Evolutionary conservation across 2,329 filamentous ascomycete species (phyloP), one percentile per base, ranked within the genome.

Genomic region (Dactylonectria estremocensis): DNA sequence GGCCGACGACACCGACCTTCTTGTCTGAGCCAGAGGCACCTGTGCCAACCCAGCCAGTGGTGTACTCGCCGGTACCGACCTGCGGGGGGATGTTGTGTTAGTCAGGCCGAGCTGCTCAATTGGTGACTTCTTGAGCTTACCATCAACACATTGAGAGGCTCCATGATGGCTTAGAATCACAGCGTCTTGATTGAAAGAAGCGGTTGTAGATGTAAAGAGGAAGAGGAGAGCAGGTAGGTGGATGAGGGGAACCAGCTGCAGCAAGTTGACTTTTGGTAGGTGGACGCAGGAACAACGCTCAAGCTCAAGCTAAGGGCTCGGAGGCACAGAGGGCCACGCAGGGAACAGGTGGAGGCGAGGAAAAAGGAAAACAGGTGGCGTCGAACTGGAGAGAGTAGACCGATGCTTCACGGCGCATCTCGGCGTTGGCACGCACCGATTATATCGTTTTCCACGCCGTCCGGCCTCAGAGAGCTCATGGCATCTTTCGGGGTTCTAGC

Each of bases 1-100:
- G 84, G 46, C 93, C 95, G 18, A 98, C 95, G 10, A 98, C 95
- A 66, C 95, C 95, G 56, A 98, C 93, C 82, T 98, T 98, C 86
- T 98, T 98, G 87, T 98, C 95, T 56, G 94, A 97, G 11, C 89
- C 91, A 4, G 94, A 97, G 58, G 91, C 92, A 67, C 92, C 92
- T 68, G 91, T 91, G 65, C 93, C 94, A 64, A 97, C 95, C 75
- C 96, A 98, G 65, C 95, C 95, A 49, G 95, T 98, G 76, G 95
- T 98, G 87, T 98, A 98, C 87, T 98, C 95, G 77, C 95, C 95
- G 11, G 95, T 97, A 72, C 95, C 95, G 66, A 97, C 89, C 92
- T 91, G 68, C 22, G 33, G 33, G 33, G 52, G 74, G 53, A n/a
- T 16, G 57, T 9, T 46, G 60, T 57, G 59, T 71, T 60, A 72